Conservation (phyloP, 108 stramenopile genomes). For the Aurantiochytrium sp. region DNA sequence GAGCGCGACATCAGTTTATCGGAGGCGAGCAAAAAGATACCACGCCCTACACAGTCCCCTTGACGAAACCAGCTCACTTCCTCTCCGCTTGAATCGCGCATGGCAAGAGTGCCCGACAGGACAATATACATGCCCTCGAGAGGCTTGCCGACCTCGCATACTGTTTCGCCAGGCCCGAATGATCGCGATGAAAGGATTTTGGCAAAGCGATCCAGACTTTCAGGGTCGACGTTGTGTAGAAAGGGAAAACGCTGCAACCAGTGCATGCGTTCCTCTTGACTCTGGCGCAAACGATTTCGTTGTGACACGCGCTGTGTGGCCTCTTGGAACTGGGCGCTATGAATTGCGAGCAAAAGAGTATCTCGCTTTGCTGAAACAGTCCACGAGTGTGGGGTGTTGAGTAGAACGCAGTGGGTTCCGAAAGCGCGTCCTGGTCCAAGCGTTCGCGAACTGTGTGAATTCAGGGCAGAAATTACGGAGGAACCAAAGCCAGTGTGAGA, state of each 20-base stretch:
- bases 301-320: background rate
- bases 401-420: background rate
- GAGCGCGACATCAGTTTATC: background rate
- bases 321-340: constrained; percentile 1
- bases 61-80: background rate
- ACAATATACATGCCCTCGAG: background rate
- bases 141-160: background rate
- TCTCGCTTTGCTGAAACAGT: background rate
- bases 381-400: background rate
- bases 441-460: background rate
- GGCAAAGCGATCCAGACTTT: background rate
- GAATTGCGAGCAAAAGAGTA: background rate
- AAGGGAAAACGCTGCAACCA: background rate
- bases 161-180: background rate
- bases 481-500: background rate
- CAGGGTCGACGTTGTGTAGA: background rate
- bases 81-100: background rate
- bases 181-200: background rate
- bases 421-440: background rate
- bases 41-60: background rate
- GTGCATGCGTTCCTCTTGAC: background rate
- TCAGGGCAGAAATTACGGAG: background rate
- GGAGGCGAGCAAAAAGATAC: background rate
- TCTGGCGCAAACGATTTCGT: background rate
- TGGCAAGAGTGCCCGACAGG: background rate